Percentiles rank a stretch among this genome's conserved stretches.
These are phyloP conservation scores for Russula sp. DNA, from an alignment of 768 basidiomycete species.

Conservation along the genomic window DNA sequence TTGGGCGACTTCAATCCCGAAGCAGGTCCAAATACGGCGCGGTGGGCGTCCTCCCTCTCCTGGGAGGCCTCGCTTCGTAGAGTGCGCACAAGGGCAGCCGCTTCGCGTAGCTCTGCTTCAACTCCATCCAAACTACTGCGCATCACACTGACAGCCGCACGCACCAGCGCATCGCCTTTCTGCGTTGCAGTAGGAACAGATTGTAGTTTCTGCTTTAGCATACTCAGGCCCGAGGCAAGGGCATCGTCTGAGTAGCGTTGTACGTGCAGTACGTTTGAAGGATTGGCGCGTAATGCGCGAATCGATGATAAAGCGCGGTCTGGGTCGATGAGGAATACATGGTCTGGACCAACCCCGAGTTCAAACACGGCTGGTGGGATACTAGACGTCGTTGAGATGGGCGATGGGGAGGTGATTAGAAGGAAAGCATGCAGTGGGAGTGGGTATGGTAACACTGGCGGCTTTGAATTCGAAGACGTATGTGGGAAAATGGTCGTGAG, in stretches of 20 bases:
- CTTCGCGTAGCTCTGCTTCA: slow-evolving; percentile 9
- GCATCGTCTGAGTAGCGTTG: slow-evolving; percentile 61
- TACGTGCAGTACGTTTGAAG: slow-evolving; percentile 42
- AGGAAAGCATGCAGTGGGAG: slow-evolving; percentile 28
- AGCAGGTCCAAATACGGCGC: slow-evolving; percentile 9
- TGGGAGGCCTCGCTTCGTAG: slow-evolving; percentile 1
- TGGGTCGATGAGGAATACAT: slow-evolving; percentile 48
- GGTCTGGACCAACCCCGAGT: slow-evolving; percentile 13
- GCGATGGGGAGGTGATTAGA: slow-evolving; percentile 24
- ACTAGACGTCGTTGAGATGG: slow-evolving; percentile 17
- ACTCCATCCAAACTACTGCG: neutral
- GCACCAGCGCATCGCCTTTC: slow-evolving; percentile 13
- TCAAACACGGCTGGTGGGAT: slow-evolving; percentile 26
- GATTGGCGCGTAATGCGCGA: slow-evolving; percentile 37
- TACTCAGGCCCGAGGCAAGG: slow-evolving; percentile 39
- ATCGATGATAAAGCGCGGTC: slow-evolving; percentile 50
- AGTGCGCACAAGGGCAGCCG: neutral
- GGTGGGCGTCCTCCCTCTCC: neutral
- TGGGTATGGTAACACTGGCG: slow-evolving; percentile 22
- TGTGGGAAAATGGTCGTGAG: slow-evolving; percentile 32
- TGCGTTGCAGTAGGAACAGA: neutral
- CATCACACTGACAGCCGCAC: neutral
- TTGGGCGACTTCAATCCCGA: neutral
- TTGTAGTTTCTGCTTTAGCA: slow-evolving; percentile 7
- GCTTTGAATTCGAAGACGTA: slow-evolving; percentile 1